phyloP scores from a whole-genome alignment of 2,329 filamentous ascomycete genomes.

The Kalmusia sp. region DNA sequence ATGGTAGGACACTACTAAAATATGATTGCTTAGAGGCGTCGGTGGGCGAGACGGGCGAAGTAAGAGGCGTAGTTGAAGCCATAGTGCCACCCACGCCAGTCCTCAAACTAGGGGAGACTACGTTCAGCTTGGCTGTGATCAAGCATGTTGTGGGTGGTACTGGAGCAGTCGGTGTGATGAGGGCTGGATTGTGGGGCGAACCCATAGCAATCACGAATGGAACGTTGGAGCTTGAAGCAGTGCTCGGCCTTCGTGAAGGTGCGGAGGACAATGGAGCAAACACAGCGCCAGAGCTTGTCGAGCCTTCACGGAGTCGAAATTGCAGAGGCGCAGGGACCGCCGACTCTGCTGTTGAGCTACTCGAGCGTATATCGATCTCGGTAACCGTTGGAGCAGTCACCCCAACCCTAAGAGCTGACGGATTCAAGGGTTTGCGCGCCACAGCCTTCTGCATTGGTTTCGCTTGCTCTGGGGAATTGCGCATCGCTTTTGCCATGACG shows the following conservation, averaged over 20 bases:
- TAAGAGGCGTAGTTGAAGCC: constrained; percentile 32
- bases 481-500: constrained; percentile 32
- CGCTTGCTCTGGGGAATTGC: constrained; percentile 19
- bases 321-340: constrained; percentile 8
- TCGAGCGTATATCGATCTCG: not conserved
- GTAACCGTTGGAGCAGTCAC: not conserved
- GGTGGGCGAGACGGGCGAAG: constrained; percentile 25
- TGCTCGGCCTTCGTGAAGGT: constrained; percentile 23
- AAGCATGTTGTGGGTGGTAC: constrained; percentile 28
- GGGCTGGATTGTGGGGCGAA: constrained; percentile 38
- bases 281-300: constrained; percentile 13
- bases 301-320: constrained; percentile 23
- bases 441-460: not conserved
- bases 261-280: constrained; percentile 9
- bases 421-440: constrained; percentile 5
- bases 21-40: constrained; percentile 8
- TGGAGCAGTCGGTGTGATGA: constrained; percentile 25
- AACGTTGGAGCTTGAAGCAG: constrained; percentile 24
- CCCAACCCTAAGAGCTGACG: not conserved
- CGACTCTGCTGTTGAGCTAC: constrained; percentile 9
- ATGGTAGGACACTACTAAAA: not conserved
- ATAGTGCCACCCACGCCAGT: constrained; percentile 40
- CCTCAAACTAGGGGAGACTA: constrained; percentile 21
- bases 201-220: constrained; percentile 41
- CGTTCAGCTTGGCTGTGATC: constrained; percentile 28